A percentile compares a stretch with the other conserved stretches of the same genome.
Evolutionary conservation across 345 rosid genomes (phyloP).

Genomic region (Capsella bursapastoris): DNA sequence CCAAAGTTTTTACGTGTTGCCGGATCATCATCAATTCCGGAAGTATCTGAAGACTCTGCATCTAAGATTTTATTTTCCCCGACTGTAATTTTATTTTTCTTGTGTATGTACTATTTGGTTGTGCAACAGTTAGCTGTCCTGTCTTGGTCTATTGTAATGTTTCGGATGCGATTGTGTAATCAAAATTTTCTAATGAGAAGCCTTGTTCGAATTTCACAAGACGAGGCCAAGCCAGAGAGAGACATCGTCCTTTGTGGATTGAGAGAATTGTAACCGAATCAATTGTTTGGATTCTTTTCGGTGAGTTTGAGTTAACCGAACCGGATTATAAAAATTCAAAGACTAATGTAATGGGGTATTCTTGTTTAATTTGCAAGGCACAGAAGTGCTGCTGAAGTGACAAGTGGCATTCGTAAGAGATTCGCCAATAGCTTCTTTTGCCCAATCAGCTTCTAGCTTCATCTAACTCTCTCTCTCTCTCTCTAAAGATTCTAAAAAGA

Average conservation of each 20-base stretch:
- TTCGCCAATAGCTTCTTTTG: constrained; percentile 24
- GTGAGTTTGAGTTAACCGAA: not conserved
- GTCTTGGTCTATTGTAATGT: constrained; percentile 30
- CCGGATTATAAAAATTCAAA: constrained; percentile 12
- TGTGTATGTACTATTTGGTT: constrained; percentile 36
- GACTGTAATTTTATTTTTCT: constrained; percentile 20
- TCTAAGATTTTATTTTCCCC: constrained; percentile 8
- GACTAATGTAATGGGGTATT: not conserved
- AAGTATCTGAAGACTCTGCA: constrained; percentile 24
- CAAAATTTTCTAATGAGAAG: constrained; percentile 33
- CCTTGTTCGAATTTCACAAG: constrained; percentile 14
- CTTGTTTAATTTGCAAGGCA: not conserved
- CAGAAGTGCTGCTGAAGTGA: constrained; percentile 21
- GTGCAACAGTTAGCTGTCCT: constrained; percentile 23
- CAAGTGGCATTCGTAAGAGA: constrained; percentile 31
- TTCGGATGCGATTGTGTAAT: constrained; percentile 20
- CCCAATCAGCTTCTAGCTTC: constrained; percentile 37
- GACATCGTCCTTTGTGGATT: constrained; percentile 2
- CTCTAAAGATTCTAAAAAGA: not conserved
- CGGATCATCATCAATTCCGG: constrained; percentile 13
- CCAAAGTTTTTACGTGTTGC: constrained; percentile 20
- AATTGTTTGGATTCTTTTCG: not conserved
- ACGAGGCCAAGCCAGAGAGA: not conserved
- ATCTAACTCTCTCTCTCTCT: constrained; percentile 12
- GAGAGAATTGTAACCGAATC: not conserved